A percentile compares a stretch with the other conserved stretches of the same genome.
Evolutionary conservation across 164 flowering plant genomes (phyloP).

Genomic region (Vitis riparia): DNA sequence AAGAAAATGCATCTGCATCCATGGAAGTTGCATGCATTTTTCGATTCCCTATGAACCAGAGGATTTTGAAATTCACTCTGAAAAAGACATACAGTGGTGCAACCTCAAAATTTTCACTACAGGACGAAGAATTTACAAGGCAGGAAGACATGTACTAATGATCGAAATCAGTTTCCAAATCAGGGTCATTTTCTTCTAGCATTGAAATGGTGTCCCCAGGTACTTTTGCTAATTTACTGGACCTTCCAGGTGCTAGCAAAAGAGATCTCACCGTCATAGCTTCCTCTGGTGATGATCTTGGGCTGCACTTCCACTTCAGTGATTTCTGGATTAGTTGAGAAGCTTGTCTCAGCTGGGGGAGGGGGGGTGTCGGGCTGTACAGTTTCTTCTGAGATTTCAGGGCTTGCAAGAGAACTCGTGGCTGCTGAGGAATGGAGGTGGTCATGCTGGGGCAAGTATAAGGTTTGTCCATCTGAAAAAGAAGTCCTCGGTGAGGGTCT

Average conservation of each 20-base stretch:
- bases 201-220: background rate
- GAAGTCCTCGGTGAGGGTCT: conserved; percentile 19
- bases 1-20: too few species aligned
- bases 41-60: too few species aligned
- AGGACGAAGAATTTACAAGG: too few species aligned
- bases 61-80: too few species aligned
- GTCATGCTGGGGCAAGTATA: background rate
- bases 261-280: conserved; percentile 46
- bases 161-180: too few species aligned
- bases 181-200: background rate
- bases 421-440: conserved; percentile 8
- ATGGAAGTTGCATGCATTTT: too few species aligned
- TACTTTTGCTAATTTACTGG: conserved; percentile 6
- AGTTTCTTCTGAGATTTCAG: conserved; percentile 10
- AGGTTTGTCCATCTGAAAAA: conserved; percentile 15
- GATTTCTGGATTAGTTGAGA: background rate
- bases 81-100: too few species aligned
- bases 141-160: too few species aligned
- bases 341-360: background rate
- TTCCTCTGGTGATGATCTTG: conserved; percentile 17
- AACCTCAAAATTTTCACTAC: too few species aligned
- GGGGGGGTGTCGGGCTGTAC: background rate
- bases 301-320: conserved; percentile 15
- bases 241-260: conserved; percentile 38
- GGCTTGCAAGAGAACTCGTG: background rate